Conservation (phyloP, 306 rosid species). For the Parietaria judaica region DNA sequence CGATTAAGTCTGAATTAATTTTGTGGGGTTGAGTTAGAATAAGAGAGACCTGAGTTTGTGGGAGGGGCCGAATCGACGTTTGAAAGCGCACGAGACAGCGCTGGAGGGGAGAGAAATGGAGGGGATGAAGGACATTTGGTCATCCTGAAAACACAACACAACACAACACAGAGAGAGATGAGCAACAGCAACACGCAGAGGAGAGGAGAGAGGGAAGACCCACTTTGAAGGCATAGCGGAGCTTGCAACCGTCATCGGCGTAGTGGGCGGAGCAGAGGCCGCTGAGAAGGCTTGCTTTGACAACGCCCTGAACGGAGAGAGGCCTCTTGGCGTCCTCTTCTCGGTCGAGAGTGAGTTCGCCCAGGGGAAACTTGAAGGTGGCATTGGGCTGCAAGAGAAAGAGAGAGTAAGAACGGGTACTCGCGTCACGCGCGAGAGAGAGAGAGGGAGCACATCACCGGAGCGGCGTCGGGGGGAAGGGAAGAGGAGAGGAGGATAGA, state of each 20-base stretch:
- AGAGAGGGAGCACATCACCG: conserved; percentile 29
- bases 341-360: conserved; percentile 52
- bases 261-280: conserved; percentile 68
- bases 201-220: background rate
- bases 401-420: background rate
- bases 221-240: conserved; percentile 76
- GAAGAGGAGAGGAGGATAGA: conserved; percentile 58
- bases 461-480: conserved; percentile 52
- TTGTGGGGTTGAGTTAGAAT: background rate
- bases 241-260: conserved; percentile 55
- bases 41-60: conserved; percentile 65
- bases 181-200: background rate
- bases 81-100: conserved; percentile 73
- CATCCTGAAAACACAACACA: conserved; percentile 48
- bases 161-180: conserved; percentile 14
- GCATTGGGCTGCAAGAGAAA: conserved; percentile 60
- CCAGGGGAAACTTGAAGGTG: conserved; percentile 73
- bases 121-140: conserved; percentile 76
- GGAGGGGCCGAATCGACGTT: conserved; percentile 72
- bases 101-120: conserved; percentile 66
- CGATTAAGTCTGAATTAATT: background rate
- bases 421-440: too few species aligned
- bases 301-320: conserved; percentile 55
- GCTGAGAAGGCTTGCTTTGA: conserved; percentile 43
- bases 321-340: conserved; percentile 45